Percentiles rank a stretch among this genome's conserved stretches.
phyloP scores from a whole-genome alignment of 2,329 filamentous ascomycete genomes.

The Fusarium fujikuroi region DNA sequence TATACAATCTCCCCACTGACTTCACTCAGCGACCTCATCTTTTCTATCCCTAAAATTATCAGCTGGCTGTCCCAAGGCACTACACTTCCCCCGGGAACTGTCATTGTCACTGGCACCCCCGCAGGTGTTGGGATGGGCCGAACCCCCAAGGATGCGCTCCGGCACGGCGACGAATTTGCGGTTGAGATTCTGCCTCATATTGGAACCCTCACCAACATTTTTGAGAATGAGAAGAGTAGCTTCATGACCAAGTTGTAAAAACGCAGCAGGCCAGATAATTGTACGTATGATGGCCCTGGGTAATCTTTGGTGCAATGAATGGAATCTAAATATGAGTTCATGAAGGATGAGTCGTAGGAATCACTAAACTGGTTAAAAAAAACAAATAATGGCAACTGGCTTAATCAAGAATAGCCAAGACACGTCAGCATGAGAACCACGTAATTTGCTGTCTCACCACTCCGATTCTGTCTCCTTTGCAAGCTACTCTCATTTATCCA shows the following conservation, averaged over 20 bases:
- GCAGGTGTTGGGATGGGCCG: constrained; percentile 77
- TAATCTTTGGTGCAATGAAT: background rate
- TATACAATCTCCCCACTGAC: background rate
- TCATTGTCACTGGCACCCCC: constrained; percentile 75
- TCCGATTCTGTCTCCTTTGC: background rate
- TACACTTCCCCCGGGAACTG: constrained; percentile 69
- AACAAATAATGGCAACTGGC: background rate
- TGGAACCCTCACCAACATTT: constrained; percentile 54
- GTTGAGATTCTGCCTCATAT: constrained; percentile 57
- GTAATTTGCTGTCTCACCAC: background rate
- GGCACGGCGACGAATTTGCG: constrained; percentile 69
- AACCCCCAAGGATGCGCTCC: constrained; percentile 72
- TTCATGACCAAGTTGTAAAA: constrained; percentile 21
- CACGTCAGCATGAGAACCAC: background rate
- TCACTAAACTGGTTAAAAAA: background rate
- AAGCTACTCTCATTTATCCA: background rate
- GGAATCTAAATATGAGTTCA: background rate
- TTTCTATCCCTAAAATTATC: constrained; percentile 67
- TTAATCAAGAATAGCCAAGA: background rate
- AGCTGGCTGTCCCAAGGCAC: constrained; percentile 69
- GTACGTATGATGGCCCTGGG: background rate
- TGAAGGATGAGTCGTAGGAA: background rate
- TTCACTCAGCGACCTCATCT: constrained; percentile 66
- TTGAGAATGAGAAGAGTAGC: constrained; percentile 40
- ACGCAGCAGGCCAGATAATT: background rate